phyloP scores from a whole-genome alignment of 139 green algal genomes.

The Tetradesmus lagerheimii region DNA sequence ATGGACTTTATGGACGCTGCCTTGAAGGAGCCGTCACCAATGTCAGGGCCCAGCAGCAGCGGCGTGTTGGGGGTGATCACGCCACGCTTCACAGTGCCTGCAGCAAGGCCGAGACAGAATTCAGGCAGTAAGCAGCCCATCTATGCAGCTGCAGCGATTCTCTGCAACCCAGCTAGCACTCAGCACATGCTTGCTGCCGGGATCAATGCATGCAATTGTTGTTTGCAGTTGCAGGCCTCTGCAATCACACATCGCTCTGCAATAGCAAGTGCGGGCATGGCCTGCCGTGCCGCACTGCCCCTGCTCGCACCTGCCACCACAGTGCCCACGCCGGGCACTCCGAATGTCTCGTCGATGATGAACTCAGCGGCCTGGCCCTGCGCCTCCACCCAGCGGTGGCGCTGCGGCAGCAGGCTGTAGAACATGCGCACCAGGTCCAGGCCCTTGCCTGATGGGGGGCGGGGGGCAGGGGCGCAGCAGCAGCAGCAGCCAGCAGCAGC shows the following conservation, averaged over 20 bases:
- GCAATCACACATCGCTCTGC: background rate
- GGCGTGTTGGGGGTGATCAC: constrained; percentile 74
- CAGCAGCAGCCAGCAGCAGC: background rate
- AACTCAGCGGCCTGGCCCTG: constrained; percentile 77
- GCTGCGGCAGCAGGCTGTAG: constrained; percentile 90
- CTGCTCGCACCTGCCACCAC: constrained; percentile 84
- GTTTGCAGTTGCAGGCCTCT: background rate
- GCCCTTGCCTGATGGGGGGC: constrained; percentile 62
- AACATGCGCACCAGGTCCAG: constrained; percentile 90
- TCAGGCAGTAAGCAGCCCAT: background rate
- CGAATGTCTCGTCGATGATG: constrained; percentile 93
- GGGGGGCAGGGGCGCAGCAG: no score
- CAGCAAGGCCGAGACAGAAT: background rate
- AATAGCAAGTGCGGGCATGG: background rate
- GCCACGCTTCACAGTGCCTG: constrained; percentile 88
- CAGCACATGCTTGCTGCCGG: background rate
- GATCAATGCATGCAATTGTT: background rate
- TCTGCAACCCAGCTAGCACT: background rate
- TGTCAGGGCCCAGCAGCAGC: constrained; percentile 89
- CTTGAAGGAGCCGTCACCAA: constrained; percentile 87
- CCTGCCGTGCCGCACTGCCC: background rate
- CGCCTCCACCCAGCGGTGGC: constrained; percentile 80
- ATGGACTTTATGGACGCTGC: constrained; percentile 88
- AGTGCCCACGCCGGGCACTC: constrained; percentile 89
- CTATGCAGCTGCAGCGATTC: background rate